Percentiles rank a stretch among this genome's conserved stretches.
phyloP scores from a whole-genome alignment of 176 grass and related monocot species.

The Phoenix dactylifera region DNA sequence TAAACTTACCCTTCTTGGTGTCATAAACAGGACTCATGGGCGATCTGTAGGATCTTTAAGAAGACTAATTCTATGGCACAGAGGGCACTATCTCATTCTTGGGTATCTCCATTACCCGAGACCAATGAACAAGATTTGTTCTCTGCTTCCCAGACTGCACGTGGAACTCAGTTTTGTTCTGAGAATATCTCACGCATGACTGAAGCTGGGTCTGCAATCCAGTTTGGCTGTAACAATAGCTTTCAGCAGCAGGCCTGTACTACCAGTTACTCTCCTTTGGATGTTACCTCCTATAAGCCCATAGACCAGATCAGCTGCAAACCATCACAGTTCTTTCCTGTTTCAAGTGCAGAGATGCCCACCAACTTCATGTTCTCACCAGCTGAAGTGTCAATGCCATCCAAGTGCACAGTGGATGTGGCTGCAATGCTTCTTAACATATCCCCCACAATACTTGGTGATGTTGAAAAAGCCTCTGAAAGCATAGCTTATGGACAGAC shows the following conservation, averaged over 20 bases:
- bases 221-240: slow-evolving; percentile 7
- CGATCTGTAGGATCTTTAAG: slow-evolving; percentile 98
- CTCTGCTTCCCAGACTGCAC: slow-evolving; percentile 22
- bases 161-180: slow-evolving; percentile 27
- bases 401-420: slow-evolving; percentile 8
- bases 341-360: slow-evolving; percentile 31
- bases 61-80: slow-evolving; percentile 78
- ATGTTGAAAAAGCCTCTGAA: slow-evolving; percentile 1
- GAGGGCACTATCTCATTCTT: slow-evolving; percentile 70
- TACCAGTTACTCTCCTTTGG: slow-evolving; percentile 18
- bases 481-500: slow-evolving; percentile 2
- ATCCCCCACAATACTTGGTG: neutral
- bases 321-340: slow-evolving; percentile 16
- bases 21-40: slow-evolving; percentile 76
- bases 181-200: slow-evolving; percentile 43
- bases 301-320: slow-evolving; percentile 22
- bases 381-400: slow-evolving; percentile 29
- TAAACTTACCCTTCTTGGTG: too few relatives aligned
- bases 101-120: slow-evolving; percentile 43
- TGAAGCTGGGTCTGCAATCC: slow-evolving; percentile 20
- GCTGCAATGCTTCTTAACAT: slow-evolving; percentile 1
- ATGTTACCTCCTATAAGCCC: slow-evolving; percentile 26
- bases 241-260: slow-evolving; percentile 3
- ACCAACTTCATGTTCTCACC: slow-evolving; percentile 29
- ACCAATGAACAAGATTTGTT: slow-evolving; percentile 34